Conservation (phyloP, 371 early-diverging fungal genomes). For the Choanephora cucurbitarum region DNA sequence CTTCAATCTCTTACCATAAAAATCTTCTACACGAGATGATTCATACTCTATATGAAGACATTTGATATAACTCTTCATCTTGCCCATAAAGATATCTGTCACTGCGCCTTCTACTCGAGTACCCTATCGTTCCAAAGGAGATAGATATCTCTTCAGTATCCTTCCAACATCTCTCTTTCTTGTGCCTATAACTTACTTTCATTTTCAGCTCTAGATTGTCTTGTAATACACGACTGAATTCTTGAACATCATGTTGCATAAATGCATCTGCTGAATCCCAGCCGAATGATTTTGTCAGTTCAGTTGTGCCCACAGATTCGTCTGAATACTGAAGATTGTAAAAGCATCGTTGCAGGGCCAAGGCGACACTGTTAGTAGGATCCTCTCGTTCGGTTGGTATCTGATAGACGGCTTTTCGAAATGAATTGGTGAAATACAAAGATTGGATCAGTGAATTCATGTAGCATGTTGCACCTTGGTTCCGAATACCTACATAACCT, state of each 20-base stretch:
- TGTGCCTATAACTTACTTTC: slow-evolving; percentile 55
- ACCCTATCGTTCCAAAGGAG: too few relatives aligned
- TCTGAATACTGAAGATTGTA: slow-evolving; percentile 81
- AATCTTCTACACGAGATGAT: slow-evolving; percentile 84
- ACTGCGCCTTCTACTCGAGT: slow-evolving; percentile 94
- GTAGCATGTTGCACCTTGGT: slow-evolving; percentile 99
- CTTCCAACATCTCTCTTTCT: too few relatives aligned
- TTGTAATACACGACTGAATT: slow-evolving; percentile 94
- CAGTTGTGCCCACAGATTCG: slow-evolving; percentile 73
- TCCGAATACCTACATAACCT: slow-evolving; percentile 93
- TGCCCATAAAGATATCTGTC: slow-evolving; percentile 87
- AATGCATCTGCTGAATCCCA: slow-evolving; percentile 95
- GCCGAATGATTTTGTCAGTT: slow-evolving; percentile 95
- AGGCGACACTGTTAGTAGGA: slow-evolving; percentile 80
- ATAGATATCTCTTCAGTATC: too few relatives aligned
- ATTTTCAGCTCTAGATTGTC: slow-evolving; percentile 94
- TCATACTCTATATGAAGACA: slow-evolving; percentile 94
- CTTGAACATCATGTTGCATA: slow-evolving; percentile 97
- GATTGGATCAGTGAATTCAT: slow-evolving; percentile 99
- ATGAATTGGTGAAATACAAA: slow-evolving; percentile 93
- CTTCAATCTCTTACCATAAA: slow-evolving; percentile 33
- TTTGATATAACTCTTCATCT: slow-evolving; percentile 93
- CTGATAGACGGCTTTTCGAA: slow-evolving; percentile 86
- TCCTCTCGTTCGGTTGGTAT: slow-evolving; percentile 90
- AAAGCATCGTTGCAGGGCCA: slow-evolving; percentile 95